Conservation (phyloP, 768 basidiomycete species). For the Scleroderma bovista region DNA sequence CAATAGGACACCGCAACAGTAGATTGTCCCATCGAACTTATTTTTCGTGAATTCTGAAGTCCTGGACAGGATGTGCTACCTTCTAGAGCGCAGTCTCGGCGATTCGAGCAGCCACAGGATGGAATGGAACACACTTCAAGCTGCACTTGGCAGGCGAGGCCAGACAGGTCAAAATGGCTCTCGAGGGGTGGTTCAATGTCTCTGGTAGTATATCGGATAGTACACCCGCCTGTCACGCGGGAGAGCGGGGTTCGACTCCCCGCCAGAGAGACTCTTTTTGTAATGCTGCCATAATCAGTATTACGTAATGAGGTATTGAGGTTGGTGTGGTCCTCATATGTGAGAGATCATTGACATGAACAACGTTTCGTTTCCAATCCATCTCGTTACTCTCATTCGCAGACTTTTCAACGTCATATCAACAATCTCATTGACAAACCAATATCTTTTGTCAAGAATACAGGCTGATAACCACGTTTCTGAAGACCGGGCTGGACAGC, state of each 20-base stretch:
- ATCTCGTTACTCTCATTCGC: constrained; percentile 56
- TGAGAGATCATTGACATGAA: constrained; percentile 30
- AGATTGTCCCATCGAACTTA: no score
- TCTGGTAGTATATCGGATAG: constrained; percentile 49
- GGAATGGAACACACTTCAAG: no score
- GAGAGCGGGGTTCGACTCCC: constrained; percentile 43
- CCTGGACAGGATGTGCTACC: no score
- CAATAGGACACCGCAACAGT: no score
- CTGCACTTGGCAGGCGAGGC: no score
- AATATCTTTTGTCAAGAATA: constrained; percentile 41
- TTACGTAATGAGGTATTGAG: neutral
- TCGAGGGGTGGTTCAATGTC: constrained; percentile 7
- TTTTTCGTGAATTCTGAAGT: no score
- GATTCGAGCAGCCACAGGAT: no score
- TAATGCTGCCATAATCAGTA: neutral
- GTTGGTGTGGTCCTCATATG: constrained; percentile 34
- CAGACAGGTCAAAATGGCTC: no score
- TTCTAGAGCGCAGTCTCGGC: no score
- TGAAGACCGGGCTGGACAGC: neutral
- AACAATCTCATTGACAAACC: constrained; percentile 62
- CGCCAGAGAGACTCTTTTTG: constrained; percentile 34
- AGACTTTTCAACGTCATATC: constrained; percentile 66
- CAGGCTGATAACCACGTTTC: constrained; percentile 1
- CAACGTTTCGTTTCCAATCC: constrained; percentile 46
- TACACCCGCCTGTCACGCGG: constrained; percentile 49